Evolutionary conservation across 345 rosid species (phyloP), one percentile per base, ranked within the genome.

Genomic region (Acer campestre): DNA sequence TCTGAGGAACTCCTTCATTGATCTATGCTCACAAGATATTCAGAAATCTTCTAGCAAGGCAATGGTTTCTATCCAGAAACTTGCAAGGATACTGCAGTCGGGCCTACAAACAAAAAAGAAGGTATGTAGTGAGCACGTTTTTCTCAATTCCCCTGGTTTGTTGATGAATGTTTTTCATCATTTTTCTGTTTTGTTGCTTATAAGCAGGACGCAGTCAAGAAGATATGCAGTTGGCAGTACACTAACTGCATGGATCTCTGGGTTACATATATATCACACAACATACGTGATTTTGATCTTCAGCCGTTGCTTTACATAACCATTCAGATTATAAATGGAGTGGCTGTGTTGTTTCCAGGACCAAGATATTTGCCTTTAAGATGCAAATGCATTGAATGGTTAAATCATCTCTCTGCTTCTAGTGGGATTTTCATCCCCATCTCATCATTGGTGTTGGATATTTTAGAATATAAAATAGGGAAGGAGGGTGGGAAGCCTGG

Each of bases 281-380:
- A 90, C 67, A 27, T 88, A 72, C 81, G 12, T 49, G 90, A 92
- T 75, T 83, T 76, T 76, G 95, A 90, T 78, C 89, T 94, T 76
- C 97, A 91, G 88, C 83, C 94, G 23, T 77, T 91, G 88, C 84
- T 88, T 68, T 86, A 87, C 77, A 82, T 78, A 44, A 75, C 82
- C 71, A 83, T 87, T 86, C 98, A 94, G 85, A 87, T 96, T 84
- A 86, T 94, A 85, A 92, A 89, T 78, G 98, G 98, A 78, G 85
- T 96, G 68, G 91, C 90, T 61, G 23, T 59, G 55, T 89, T 96
- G 48, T 91, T 96, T 82, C 91, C 90, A 55, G 98, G 98, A 79
- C 98, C 98, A 74, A 88, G 95, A 84, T 91, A 94, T 85, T 81
- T 96, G 80, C 97, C 94, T 68, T 82, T 96, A 76, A 88, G 95